These are phyloP conservation scores for Lablab purpureus DNA, from an alignment of 306 rosid species.

Conservation along the genomic window DNA sequence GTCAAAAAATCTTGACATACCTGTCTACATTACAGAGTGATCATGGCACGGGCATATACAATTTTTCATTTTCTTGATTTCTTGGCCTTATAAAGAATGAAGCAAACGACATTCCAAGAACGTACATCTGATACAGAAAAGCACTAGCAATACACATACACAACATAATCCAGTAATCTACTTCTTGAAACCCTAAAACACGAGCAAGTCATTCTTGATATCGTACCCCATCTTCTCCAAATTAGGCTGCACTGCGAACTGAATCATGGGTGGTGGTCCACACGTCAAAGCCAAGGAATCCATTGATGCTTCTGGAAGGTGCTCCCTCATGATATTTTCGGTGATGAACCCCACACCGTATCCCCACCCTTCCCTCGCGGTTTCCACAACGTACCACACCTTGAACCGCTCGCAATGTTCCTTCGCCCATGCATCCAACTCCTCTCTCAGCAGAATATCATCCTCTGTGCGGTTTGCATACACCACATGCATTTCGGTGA, in stretches of 20 bases:
- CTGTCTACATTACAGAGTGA: background rate
- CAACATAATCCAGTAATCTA: background rate
- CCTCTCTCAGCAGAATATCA: slow-evolving; percentile 73
- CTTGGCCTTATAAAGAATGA: background rate
- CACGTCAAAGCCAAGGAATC: slow-evolving; percentile 74
- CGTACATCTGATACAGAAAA: background rate
- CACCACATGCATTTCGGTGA: slow-evolving; percentile 75
- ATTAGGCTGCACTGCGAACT: slow-evolving; percentile 78
- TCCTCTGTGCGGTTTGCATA: slow-evolving; percentile 88
- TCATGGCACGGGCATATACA: background rate
- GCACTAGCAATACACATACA: background rate
- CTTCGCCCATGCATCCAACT: slow-evolving; percentile 73
- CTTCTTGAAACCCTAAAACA: slow-evolving; percentile 49
- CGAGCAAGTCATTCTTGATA: slow-evolving; percentile 60
- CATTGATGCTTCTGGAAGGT: slow-evolving; percentile 58
- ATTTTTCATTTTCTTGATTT: background rate
- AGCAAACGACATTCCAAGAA: background rate
- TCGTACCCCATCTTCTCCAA: slow-evolving; percentile 85
- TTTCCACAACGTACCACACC: slow-evolving; percentile 85
- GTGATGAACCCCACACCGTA: slow-evolving; percentile 76
- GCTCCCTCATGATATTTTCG: slow-evolving; percentile 71
- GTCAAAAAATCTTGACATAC: slow-evolving; percentile 38
- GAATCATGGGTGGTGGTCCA: slow-evolving; percentile 92
- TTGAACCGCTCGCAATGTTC: slow-evolving; percentile 55
- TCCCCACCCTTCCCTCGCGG: slow-evolving; percentile 67